phyloP scores from a whole-genome alignment of 106 monocot species.

The Dendrobium nobile region DNA sequence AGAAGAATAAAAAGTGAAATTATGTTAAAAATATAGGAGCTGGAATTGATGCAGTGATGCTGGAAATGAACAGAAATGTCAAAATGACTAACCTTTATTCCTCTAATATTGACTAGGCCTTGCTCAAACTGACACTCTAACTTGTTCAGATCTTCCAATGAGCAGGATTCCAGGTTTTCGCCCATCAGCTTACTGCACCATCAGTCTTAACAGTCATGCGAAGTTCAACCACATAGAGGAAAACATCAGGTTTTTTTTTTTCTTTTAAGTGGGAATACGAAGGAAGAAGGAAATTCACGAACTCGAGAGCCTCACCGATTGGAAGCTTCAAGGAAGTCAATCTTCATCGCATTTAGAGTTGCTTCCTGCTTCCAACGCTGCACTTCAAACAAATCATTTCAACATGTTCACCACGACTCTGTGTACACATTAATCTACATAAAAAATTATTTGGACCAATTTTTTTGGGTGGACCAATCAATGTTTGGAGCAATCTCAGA shows the following conservation, averaged over 20 bases:
- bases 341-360: slow-evolving; percentile 23
- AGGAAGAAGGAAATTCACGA: too few relatives aligned
- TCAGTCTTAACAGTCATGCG: too few relatives aligned
- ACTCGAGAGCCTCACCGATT: slow-evolving; percentile 18
- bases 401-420: too few relatives aligned
- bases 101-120: slow-evolving; percentile 38
- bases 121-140: slow-evolving; percentile 35
- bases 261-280: too few relatives aligned
- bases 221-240: too few relatives aligned
- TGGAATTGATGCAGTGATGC: too few relatives aligned
- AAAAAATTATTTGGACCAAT: too few relatives aligned
- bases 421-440: too few relatives aligned
- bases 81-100: slow-evolving; percentile 23
- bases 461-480: neutral
- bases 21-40: too few relatives aligned
- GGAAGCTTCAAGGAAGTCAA: slow-evolving; percentile 35
- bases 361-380: slow-evolving; percentile 37
- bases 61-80: neutral
- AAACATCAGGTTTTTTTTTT: too few relatives aligned
- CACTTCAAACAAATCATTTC: slow-evolving; percentile 5
- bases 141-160: slow-evolving; percentile 35
- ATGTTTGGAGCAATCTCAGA: too few relatives aligned
- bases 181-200: slow-evolving; percentile 34
- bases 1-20: neutral
- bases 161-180: slow-evolving; percentile 34